Conservation (phyloP, 2,329 filamentous ascomycete genomes). For the Shiraia sp. region DNA sequence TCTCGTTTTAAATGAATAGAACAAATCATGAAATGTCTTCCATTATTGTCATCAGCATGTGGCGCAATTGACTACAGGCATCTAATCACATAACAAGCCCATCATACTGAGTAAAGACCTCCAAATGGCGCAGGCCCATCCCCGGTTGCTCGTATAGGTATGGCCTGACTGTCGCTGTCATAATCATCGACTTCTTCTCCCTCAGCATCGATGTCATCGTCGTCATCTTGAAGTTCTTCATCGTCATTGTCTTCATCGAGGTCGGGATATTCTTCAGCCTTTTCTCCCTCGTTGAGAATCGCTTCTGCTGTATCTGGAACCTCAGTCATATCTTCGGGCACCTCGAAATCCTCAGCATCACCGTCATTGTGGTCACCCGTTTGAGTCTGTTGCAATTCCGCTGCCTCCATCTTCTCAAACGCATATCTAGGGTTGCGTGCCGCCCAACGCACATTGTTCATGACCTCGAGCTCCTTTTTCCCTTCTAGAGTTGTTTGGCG, state of each 20-base stretch:
- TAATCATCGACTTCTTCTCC: constrained; percentile 16
- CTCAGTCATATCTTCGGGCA: constrained; percentile 38
- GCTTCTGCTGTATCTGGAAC: constrained; percentile 29
- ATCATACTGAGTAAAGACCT: constrained; percentile 27
- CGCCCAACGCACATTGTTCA: constrained; percentile 36
- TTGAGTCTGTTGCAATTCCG: constrained; percentile 5
- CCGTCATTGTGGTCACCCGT: constrained; percentile 9
- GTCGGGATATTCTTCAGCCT: constrained; percentile 14
- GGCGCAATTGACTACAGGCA: too few species aligned
- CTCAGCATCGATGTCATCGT: constrained; percentile 15
- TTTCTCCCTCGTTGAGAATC: constrained; percentile 25
- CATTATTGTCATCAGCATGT: too few species aligned
- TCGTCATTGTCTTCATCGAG: constrained; percentile 20
- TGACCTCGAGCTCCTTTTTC: constrained; percentile 34
- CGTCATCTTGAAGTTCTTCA: constrained; percentile 10
- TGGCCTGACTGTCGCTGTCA: constrained; percentile 14
- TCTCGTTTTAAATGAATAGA: too few species aligned
- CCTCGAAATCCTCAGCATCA: constrained; percentile 25
- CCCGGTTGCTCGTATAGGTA: constrained; percentile 16
- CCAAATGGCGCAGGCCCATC: constrained; percentile 28
- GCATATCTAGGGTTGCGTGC: constrained; percentile 39
- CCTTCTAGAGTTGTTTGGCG: constrained; percentile 28
- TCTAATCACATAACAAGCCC: too few species aligned
- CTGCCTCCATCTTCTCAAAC: constrained; percentile 35
- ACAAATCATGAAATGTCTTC: too few species aligned